Percentiles rank a stretch among this genome's conserved stretches.
Conservation (phyloP, 2,329 filamentous ascomycete species). For the Dactylonectria macrodidyma region DNA sequence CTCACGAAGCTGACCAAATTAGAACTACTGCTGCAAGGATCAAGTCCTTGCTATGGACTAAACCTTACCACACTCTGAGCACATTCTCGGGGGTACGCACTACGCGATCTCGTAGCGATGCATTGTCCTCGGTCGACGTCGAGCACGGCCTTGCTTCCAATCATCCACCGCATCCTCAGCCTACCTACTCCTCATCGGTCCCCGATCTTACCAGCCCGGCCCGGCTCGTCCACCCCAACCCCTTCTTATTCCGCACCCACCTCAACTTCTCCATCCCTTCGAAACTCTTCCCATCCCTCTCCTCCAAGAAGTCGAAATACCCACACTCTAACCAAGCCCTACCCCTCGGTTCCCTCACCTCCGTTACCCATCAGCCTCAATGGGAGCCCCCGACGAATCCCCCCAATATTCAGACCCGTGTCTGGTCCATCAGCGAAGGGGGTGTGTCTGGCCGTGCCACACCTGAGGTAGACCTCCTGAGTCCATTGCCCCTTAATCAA, state of each 20-base stretch:
- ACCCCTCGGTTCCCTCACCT: constrained; percentile 35
- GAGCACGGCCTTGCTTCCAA: constrained; percentile 26
- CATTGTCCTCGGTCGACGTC: constrained; percentile 22
- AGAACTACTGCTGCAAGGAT: constrained; percentile 41
- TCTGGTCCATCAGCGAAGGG: constrained; percentile 48
- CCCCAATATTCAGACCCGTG: constrained; percentile 43
- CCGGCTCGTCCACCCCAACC: constrained; percentile 46
- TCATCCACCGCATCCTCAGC: constrained; percentile 6
- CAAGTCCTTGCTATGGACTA: constrained; percentile 39
- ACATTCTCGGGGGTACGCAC: constrained; percentile 33
- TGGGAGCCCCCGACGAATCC: constrained; percentile 32
- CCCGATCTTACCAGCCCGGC: constrained; percentile 17
- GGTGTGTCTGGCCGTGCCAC: constrained; percentile 14
- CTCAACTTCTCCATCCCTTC: constrained; percentile 47
- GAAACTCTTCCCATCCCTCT: constrained; percentile 38
- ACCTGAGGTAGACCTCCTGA: constrained; percentile 22
- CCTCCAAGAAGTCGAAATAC: constrained; percentile 25
- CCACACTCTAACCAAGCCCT: constrained; percentile 18
- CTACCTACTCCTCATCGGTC: constrained; percentile 8
- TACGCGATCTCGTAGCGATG: constrained; percentile 9
- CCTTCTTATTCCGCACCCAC: constrained; percentile 54
- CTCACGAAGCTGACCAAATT: constrained; percentile 17
- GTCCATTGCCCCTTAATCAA: constrained; percentile 31
- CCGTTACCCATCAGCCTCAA: constrained; percentile 23
- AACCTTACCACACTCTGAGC: constrained; percentile 35